Percentiles rank a stretch among this genome's conserved stretches.
Conservation (phyloP, 495 filamentous ascomycete genomes). For the Trichoderma virens region DNA sequence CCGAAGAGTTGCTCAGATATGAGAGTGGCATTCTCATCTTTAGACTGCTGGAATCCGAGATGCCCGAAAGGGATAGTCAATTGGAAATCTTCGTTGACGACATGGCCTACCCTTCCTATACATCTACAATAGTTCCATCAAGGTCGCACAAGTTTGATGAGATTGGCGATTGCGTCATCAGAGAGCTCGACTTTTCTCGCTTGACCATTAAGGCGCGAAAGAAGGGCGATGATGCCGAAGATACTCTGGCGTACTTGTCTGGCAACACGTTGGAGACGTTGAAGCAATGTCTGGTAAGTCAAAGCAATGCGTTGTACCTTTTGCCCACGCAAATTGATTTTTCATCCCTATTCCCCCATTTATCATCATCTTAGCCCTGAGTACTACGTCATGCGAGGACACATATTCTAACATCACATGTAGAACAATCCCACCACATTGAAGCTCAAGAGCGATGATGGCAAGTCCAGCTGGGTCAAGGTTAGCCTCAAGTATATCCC, state of each 20-base stretch:
- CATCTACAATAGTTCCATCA: conserved; percentile 62
- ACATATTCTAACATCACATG: background rate
- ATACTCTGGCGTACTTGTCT: conserved; percentile 71
- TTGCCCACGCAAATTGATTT: too few relatives aligned
- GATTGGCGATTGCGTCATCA: conserved; percentile 90
- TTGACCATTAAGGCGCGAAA: conserved; percentile 80
- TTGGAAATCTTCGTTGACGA: conserved; percentile 93
- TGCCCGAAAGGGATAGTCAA: conserved; percentile 66
- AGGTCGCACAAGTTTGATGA: conserved; percentile 69
- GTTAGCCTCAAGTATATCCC: conserved; percentile 93
- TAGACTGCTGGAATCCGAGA: conserved; percentile 80
- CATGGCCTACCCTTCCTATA: conserved; percentile 82
- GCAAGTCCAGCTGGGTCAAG: conserved; percentile 70
- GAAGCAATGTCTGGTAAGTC: conserved; percentile 70
- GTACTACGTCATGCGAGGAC: too few relatives aligned
- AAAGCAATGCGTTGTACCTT: background rate
- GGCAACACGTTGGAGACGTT: conserved; percentile 82
- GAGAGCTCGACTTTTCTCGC: conserved; percentile 90
- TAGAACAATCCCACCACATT: conserved; percentile 85
- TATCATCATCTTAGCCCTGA: too few relatives aligned
- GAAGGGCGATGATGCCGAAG: conserved; percentile 60
- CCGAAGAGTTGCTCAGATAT: conserved; percentile 72
- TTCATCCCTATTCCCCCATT: too few relatives aligned
- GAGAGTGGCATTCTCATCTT: conserved; percentile 93
- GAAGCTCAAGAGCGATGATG: conserved; percentile 64